phyloP scores from a whole-genome alignment of 371 early-diverging fungal species.

The Smittium mucronatum region DNA sequence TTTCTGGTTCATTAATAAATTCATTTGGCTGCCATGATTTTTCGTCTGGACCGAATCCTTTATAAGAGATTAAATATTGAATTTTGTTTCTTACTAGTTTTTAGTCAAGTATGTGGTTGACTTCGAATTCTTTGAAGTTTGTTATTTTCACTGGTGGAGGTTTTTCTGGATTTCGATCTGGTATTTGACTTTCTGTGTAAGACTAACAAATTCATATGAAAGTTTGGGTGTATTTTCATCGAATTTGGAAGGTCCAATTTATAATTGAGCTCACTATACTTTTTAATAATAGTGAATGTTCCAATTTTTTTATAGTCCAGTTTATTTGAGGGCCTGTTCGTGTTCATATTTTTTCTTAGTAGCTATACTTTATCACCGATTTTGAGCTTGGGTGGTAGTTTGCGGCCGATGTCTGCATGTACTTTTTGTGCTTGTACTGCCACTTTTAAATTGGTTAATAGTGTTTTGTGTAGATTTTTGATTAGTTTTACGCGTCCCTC shows the following conservation, averaged over 20 bases:
- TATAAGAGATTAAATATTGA: conserved; percentile 24
- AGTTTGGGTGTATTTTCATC: conserved; percentile 3
- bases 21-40: conserved; percentile 14
- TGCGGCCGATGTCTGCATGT: not conserved
- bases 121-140: not conserved
- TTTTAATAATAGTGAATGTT: not conserved
- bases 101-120: conserved; percentile 6
- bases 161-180: not conserved
- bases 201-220: not conserved
- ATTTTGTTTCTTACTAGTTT: not conserved
- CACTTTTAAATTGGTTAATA: not conserved
- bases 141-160: conserved; percentile 10
- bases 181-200: not conserved
- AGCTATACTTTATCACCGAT: conserved; percentile 9
- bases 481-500: not conserved
- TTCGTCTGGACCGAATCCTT: conserved; percentile 16
- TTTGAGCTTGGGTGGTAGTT: not conserved
- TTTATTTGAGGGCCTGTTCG: not conserved
- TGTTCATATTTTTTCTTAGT: conserved; percentile 2
- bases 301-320: conserved; percentile 9
- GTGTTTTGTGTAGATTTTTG: not conserved
- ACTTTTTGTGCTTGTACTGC: conserved; percentile 3
- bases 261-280: not conserved
- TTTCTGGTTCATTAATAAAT: not conserved
- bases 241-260: conserved; percentile 2